A percentile compares a stretch with the other conserved stretches of the same genome.
Conservation (phyloP, 1,284 basidiomycete species). For the Sanghuangporus baumii region DNA sequence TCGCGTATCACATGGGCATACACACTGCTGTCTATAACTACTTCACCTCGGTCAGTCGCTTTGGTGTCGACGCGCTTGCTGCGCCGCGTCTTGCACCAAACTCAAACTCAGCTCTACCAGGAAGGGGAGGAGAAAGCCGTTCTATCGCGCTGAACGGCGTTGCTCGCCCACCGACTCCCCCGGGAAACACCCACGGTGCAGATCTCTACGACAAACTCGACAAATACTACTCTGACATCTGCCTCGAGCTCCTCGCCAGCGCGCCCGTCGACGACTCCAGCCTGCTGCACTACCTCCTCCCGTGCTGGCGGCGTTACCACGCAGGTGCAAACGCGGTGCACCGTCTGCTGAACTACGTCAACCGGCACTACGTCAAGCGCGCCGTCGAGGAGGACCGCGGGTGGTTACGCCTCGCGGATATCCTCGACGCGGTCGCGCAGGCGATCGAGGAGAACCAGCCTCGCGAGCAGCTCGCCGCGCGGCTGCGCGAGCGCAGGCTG, state of each 20-base stretch:
- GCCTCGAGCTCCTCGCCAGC: constrained; percentile 55
- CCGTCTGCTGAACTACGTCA: constrained; percentile 71
- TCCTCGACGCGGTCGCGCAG: constrained; percentile 57
- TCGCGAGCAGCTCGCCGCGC: constrained; percentile 50
- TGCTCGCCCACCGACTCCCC: constrained; percentile 19
- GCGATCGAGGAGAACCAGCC: constrained; percentile 42
- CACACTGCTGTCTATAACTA: constrained; percentile 77
- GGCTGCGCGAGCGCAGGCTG: constrained; percentile 48
- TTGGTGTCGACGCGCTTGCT: constrained; percentile 5
- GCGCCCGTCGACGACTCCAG: constrained; percentile 47
- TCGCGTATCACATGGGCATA: constrained; percentile 66
- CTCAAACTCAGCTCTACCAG: too few species aligned
- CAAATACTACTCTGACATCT: constrained; percentile 52
- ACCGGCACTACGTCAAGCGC: constrained; percentile 72
- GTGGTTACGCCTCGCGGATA: constrained; percentile 63
- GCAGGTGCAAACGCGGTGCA: constrained; percentile 59
- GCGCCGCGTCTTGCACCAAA: background rate
- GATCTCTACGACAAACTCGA: constrained; percentile 71
- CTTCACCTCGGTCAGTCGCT: constrained; percentile 45
- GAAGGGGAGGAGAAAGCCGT: background rate
- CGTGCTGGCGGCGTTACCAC: constrained; percentile 62
- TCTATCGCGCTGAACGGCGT: background rate
- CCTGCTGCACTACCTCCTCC: constrained; percentile 62
- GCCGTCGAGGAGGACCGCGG: constrained; percentile 71
- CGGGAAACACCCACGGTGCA: constrained; percentile 40